Evolutionary conservation across 352 stramenopile species (phyloP), one percentile per base, ranked within the genome.

Genomic region (Thalassiosira ordinaria): DNA sequence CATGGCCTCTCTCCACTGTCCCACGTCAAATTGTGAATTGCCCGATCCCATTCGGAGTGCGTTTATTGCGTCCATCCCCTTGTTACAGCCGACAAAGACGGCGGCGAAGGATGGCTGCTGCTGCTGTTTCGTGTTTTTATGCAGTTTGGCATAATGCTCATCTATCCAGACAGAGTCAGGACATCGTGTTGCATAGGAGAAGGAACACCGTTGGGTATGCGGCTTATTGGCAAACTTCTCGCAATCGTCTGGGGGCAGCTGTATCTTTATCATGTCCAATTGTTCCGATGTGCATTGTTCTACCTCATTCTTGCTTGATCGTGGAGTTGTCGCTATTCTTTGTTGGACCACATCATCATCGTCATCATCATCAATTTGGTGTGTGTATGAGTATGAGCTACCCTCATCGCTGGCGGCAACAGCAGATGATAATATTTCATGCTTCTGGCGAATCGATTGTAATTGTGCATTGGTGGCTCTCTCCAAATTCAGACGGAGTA

Each of bases 1-100:
- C 44, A 87, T 74, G 37, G 63, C 57, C 24, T 68, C n/a, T 55
- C 27, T 66, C 85, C 85, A 91, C 11, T 35, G 4, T 22, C n/a
- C 29, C 29, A 86, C 78, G 18, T 81, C 70, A 62, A 82, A 82
- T 1, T 5, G 53, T 27, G 18, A 1, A 62, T 88, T 77, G 7
- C 64, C 46, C 3, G 72, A 79, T n/a, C 71, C 52, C 75, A 87
- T 89, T 49, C 78, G 27, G 16, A 89, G 72, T 4, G 72, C 64
- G 69, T 89, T 66, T 1, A 91, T n/a, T 0, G 85, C 85, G 82
- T 91, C 85, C 37, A 88, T 77, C 22, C 67, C 85, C 64, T 91
- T 91, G 56, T 91, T 91, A 49, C 85, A 91, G 27, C 85, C 85
- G 8, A 89, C 74, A 41, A 70, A 87, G 26, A 91, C 76, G 14